Evolutionary conservation across 495 filamentous ascomycete genomes (phyloP), one percentile per base, ranked within the genome.

Genomic region (Penicillium tannophilum): DNA sequence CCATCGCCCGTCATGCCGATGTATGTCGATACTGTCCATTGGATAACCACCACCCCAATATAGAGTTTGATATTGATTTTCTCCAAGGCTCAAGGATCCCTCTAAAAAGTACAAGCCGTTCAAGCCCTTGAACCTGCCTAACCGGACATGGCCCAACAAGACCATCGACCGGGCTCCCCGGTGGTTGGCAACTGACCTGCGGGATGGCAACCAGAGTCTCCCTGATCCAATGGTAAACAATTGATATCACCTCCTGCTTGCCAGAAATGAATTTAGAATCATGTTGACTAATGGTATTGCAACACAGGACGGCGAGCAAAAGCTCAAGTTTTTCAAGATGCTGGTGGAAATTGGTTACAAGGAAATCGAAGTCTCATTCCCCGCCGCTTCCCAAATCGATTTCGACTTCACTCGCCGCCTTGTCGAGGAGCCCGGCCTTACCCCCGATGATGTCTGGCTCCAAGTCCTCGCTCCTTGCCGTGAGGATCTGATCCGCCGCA

Each of bases 361-460:
- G 74, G 94, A 98, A 75, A 96, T 98, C 63, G 94, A 98, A 72
- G 88, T 97, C 11, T 96, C 92, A 1, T 98, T 96, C 76, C 94
- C 94, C 35, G 95, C 93, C 6, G 90, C 93, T 19, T 95, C 91
- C 28, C 88, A 96, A 73, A 95, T 87, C 64, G 94, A 98, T 70
- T 97, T 92, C 79, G 92, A 96, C 74, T 98, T 97, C 72, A 97
- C 93, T 30, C 86, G 90, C 51, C 86, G 88, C 58, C 78, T 98
- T 42, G 86, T 98, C 53, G 88, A 94, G 64, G 95, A 92, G 11
- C 90, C 92, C 6, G 92, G 90, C 30, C 82, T 85, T 6, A 86
- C 93, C 10, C 94, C 94, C 35, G 90, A 93, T 63, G 93, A 98
- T 78, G 94, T 98, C 46, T 96, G 88, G 86, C 79, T 98, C 54